A percentile compares a stretch with the other conserved stretches of the same genome.
Conservation (phyloP, 352 stramenopile genomes). For the Phytophthora ramorum region DNA sequence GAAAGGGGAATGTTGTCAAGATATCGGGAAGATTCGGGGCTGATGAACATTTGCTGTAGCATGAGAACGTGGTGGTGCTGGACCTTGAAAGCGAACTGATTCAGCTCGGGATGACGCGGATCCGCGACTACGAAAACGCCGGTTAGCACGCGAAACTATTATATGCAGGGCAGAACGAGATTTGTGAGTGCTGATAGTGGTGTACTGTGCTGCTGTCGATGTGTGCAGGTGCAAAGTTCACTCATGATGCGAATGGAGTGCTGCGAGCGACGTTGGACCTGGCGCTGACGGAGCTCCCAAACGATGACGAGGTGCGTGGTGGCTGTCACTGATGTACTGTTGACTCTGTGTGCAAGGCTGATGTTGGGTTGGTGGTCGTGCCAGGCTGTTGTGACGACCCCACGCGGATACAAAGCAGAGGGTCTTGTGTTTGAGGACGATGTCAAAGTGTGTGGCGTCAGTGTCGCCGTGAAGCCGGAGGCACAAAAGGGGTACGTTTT, state of each 20-base stretch:
- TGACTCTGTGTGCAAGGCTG: slow-evolving; percentile 2
- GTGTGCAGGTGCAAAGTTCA: slow-evolving; percentile 59
- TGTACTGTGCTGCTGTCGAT: neutral
- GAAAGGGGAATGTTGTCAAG: neutral
- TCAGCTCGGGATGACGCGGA: slow-evolving; percentile 80
- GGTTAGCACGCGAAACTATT: slow-evolving; percentile 29
- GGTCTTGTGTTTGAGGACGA: slow-evolving; percentile 80
- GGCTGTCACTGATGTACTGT: neutral
- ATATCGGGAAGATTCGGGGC: neutral
- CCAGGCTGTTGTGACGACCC: slow-evolving; percentile 79
- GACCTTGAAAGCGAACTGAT: slow-evolving; percentile 88
- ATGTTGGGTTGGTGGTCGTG: neutral
- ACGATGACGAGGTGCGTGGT: slow-evolving; percentile 70
- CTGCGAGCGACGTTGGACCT: slow-evolving; percentile 73
- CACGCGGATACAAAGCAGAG: slow-evolving; percentile 73
- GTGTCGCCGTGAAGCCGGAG: slow-evolving; percentile 53
- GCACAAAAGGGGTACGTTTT: slow-evolving; percentile 55
- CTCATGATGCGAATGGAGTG: slow-evolving; percentile 77
- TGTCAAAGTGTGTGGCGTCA: slow-evolving; percentile 81
- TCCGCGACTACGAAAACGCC: slow-evolving; percentile 78
- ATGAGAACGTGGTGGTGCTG: slow-evolving; percentile 88
- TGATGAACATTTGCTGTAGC: slow-evolving; percentile 41
- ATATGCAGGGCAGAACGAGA: neutral
- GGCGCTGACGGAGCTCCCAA: slow-evolving; percentile 81
- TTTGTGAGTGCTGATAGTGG: neutral